Base-by-base conservation (phyloP, 192 early-diverging fungal species). In the Backusella sp. region DNA sequence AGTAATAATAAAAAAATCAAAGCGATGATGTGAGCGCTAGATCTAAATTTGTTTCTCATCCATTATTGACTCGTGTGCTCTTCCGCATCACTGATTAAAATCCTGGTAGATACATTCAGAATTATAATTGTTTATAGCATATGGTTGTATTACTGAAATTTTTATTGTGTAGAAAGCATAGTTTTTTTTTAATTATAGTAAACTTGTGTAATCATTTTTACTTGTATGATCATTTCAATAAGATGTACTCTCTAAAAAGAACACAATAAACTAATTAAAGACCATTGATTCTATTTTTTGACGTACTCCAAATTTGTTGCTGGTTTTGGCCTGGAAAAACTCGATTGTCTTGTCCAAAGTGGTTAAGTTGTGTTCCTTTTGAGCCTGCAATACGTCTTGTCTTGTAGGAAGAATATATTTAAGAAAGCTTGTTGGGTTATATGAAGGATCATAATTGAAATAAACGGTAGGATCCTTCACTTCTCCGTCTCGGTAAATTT, bases 31-130 rank as follows among this genome's bases (percentile, higher is more conserved):
- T 42, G 9, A 42, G 1, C 12, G 11, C 42, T 44, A 0, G 42
- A 1, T 98, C 98, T 81, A 99, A 99, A 80, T 97, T 99, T 84
- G 94, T 97, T 5, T 96, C 94, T 26, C 98, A 99, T 77, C 93
- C 97, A 3, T 77, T 99, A 11, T 86, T 98, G 14, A 97, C 95
- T 9, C 83, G 91, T 62, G 87, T 99, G 83, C 88, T 99, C 71
- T 95, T 96, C 0, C 90, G 95, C 70, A 91, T 97, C 7, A 95
- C 92, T 2, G 93, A 93, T 6, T 79, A 93, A 30, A 83, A 89
- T 44, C 92, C 95, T 6, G 95, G 94, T 3, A 88, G 90, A 76
- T 94, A 98, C 78, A 89, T 97, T 26, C 95, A 98, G 75, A 92
- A 91, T 17, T 74, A 89, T 95, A 3, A 96, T 98, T 80, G 90